These are phyloP conservation scores for Aphanomyces invadans DNA, from an alignment of 352 stramenopile genomes.

Conservation along the genomic window DNA sequence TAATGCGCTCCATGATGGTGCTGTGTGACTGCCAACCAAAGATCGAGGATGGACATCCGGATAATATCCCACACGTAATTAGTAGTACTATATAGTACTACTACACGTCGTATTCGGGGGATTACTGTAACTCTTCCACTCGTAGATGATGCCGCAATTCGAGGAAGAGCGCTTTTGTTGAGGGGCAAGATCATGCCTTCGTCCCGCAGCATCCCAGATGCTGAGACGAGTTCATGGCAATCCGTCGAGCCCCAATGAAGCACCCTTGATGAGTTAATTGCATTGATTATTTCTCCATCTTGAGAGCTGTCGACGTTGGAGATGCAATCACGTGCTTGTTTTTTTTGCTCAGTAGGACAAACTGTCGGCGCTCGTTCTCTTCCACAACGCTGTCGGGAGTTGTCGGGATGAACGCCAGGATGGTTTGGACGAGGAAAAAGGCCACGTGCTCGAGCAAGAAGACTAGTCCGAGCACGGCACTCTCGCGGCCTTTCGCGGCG, in stretches of 20 bases:
- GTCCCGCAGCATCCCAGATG: too few relatives aligned
- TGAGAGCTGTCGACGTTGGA: too few relatives aligned
- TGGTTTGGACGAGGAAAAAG: constrained; percentile 29
- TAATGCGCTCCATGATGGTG: constrained; percentile 61
- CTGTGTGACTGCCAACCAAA: constrained; percentile 4
- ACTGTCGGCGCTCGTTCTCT: constrained; percentile 8
- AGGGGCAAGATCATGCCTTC: too few relatives aligned
- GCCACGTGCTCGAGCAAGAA: constrained; percentile 32
- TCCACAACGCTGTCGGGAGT: constrained; percentile 21
- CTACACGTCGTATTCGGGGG: too few relatives aligned
- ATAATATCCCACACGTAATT: not conserved
- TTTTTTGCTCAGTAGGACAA: constrained; percentile 13
- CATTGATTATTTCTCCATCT: too few relatives aligned
- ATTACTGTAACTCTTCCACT: too few relatives aligned
- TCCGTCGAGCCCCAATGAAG: too few relatives aligned
- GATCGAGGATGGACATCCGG: not conserved
- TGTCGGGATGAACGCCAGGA: constrained; percentile 31
- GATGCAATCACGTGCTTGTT: not conserved
- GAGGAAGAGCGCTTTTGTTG: too few relatives aligned
- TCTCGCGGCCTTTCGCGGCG: constrained; percentile 26
- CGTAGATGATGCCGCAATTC: too few relatives aligned
- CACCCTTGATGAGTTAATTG: too few relatives aligned
- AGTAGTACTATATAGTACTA: too few relatives aligned
- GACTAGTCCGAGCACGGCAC: constrained; percentile 27
- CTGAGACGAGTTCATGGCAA: too few relatives aligned